A percentile compares a stretch with the other conserved stretches of the same genome.
Evolutionary conservation across 2,329 filamentous ascomycete species (phyloP).

Genomic region (Sclerotiophoma versabilis): DNA sequence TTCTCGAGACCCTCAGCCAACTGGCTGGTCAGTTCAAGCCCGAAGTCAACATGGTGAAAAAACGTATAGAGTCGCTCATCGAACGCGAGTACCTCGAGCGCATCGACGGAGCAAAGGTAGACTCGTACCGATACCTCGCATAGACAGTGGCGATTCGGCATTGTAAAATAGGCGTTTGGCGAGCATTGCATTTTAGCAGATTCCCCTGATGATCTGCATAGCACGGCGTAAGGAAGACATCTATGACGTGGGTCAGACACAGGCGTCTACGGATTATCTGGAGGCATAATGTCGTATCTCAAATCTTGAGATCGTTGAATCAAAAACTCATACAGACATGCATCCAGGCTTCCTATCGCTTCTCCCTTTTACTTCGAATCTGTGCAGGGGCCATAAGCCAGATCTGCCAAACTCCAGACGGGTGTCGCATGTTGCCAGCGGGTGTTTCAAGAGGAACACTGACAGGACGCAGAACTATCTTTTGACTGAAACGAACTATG

Average conservation of each 20-base stretch:
- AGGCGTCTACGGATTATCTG: conserved; percentile 1
- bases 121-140: conserved; percentile 75
- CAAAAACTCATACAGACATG: background rate
- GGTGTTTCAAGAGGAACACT: conserved; percentile 12
- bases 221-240: conserved; percentile 14
- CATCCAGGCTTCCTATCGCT: background rate
- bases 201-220: conserved; percentile 11
- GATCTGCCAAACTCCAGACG: background rate
- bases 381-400: background rate
- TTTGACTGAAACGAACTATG: background rate
- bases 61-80: conserved; percentile 79
- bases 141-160: conserved; percentile 45
- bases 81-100: conserved; percentile 80
- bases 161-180: conserved; percentile 15
- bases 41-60: conserved; percentile 79
- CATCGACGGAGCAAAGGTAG: conserved; percentile 67
- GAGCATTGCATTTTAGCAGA: conserved; percentile 19
- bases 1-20: conserved; percentile 75
- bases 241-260: background rate
- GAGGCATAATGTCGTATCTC: conserved; percentile 3
- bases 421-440: conserved; percentile 3
- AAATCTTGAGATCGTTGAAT: background rate
- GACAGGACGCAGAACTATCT: conserved; percentile 1
- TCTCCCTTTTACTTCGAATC: background rate
- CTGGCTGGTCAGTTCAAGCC: conserved; percentile 75